Percentiles rank a stretch among this genome's conserved stretches.
These are phyloP conservation scores for Solanum lignicaule DNA, from an alignment of 257 asterid genomes.

Conservation along the genomic window DNA sequence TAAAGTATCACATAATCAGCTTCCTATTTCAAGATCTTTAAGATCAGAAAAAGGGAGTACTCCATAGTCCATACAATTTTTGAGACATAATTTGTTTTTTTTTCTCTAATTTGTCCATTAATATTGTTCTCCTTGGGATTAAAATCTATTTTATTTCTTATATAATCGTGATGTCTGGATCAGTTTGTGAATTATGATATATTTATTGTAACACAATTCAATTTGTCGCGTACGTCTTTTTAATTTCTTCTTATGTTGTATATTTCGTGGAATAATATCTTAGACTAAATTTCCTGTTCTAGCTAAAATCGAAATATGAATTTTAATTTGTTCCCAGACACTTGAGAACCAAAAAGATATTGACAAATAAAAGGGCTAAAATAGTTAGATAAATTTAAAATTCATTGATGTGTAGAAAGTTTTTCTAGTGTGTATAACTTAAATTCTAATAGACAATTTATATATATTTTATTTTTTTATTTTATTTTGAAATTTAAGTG, in stretches of 20 bases:
- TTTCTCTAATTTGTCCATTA: not conserved
- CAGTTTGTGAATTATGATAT: too few relatives aligned
- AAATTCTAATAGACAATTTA: not conserved
- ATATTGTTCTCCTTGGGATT: not conserved
- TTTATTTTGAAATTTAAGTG: not conserved
- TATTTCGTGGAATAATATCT: not conserved
- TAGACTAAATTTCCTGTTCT: not conserved
- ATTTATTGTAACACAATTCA: too few relatives aligned
- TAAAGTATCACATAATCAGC: slow-evolving; percentile 13
- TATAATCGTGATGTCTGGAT: rapidly evolving
- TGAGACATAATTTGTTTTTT: not conserved
- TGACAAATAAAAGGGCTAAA: not conserved
- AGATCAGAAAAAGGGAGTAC: not conserved
- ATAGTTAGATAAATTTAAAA: not conserved
- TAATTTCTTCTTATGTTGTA: not conserved
- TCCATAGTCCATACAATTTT: not conserved
- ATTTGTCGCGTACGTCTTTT: not conserved
- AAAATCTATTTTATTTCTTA: not conserved
- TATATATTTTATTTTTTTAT: too few relatives aligned
- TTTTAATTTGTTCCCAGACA: not conserved
- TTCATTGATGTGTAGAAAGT: not conserved
- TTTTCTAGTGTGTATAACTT: not conserved
- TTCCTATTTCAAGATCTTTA: slow-evolving; percentile 41
- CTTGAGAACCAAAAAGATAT: not conserved
- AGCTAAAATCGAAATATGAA: not conserved